Conservation (phyloP, 2,329 filamentous ascomycete genomes). For the Fusarium brevicatenulatum region DNA sequence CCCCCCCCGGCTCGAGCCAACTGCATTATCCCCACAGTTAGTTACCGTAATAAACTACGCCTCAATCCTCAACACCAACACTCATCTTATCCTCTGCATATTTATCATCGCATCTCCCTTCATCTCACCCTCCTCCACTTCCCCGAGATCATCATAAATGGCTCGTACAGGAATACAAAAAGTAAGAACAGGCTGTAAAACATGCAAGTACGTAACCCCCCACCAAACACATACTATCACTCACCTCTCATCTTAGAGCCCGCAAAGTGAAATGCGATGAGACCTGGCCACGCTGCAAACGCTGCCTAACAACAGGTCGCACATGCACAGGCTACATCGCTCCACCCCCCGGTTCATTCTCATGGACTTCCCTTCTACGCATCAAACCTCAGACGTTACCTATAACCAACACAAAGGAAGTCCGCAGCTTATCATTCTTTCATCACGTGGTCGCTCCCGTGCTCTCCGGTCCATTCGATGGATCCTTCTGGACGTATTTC, state of each 20-base stretch:
- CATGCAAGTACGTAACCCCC: slow-evolving; percentile 63
- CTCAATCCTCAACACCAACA: slow-evolving; percentile 5
- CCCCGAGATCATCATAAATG: not conserved
- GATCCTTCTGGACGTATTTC: slow-evolving; percentile 55
- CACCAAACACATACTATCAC: not conserved
- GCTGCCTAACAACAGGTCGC: slow-evolving; percentile 62
- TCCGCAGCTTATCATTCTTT: slow-evolving; percentile 52
- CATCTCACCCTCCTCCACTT: not conserved
- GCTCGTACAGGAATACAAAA: slow-evolving; percentile 45
- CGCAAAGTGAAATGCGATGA: slow-evolving; percentile 69
- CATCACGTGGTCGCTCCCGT: slow-evolving; percentile 50
- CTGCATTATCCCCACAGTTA: not conserved
- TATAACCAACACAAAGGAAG: slow-evolving; percentile 40
- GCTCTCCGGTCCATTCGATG: slow-evolving; percentile 50
- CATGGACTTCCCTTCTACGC: slow-evolving; percentile 51
- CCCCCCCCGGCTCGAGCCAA: too few relatives aligned
- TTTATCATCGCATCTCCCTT: not conserved
- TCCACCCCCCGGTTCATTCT: slow-evolving; percentile 43
- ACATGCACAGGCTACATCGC: slow-evolving; percentile 65
- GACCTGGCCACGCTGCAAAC: slow-evolving; percentile 59
- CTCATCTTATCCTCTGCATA: not conserved
- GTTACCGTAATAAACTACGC: not conserved
- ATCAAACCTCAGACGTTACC: slow-evolving; percentile 33
- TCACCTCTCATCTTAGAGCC: slow-evolving; percentile 50
- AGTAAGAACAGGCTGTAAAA: slow-evolving; percentile 60